Base-by-base conservation (phyloP, 2,329 filamentous ascomycete species). In the Eutypella sp. region DNA sequence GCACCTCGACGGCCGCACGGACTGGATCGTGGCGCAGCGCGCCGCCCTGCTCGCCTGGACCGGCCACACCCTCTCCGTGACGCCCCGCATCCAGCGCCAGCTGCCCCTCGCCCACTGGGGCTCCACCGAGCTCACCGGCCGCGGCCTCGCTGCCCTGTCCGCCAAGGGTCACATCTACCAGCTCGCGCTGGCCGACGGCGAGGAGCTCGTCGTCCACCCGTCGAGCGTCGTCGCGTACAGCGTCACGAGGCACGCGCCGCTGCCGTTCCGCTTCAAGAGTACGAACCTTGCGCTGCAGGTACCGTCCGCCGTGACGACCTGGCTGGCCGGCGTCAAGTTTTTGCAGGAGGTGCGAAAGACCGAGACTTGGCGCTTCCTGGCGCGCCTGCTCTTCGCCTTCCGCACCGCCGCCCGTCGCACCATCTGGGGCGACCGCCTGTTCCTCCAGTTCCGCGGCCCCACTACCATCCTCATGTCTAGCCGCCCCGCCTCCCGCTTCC, bases 21-120 rank as follows among this genome's bases (percentile, higher is more conserved):
- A 99, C 69, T 99, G 93, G 92, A 88, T 96, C 74, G 74, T 99
- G 8, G 80, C 89, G 6, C 91, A 97, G 64, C 80, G 89, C 51
- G 85, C 88, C 54, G 90, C 90, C 2, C 75, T 99, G 44, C 75
- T 97, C n/a, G 93, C 93, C 45, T 99, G 93, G 93, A 96, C 92
- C 0, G 93, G 93, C 23, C 88, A 95, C 64, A 90, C 89, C 1
- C 74, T 99, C 45, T 74, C 76, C 15, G 77, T 93, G 38, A 83
- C 82, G 29, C 89, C 91, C 3, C 84, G 82, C 40, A 74, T 95
- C 53, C 91, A 90, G 57, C 78, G 77, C 37, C 78, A 79, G 52
- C 77, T 96, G 61, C 84, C 87, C 46, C 62, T 96, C 42, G 83
- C 89, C 39, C 85, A 96, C 62, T 97, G 92, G 92, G 93, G 93